phyloP scores from a whole-genome alignment of 257 asterid species.

The Primulina tabacum region DNA sequence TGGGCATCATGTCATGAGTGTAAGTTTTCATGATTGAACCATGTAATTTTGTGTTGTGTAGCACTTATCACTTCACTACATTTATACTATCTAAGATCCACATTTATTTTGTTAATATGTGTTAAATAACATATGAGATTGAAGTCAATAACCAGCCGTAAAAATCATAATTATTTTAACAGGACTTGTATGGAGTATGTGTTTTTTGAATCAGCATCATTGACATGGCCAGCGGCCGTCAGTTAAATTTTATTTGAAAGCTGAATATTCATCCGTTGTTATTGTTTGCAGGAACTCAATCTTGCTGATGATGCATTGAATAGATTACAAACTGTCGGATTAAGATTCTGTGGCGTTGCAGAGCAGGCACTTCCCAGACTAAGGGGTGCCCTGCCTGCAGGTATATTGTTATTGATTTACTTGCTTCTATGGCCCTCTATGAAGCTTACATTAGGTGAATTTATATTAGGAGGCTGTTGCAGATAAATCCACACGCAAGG shows the following conservation, averaged over 20 bases:
- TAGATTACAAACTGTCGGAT: constrained; percentile 93
- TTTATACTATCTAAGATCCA: too few relatives aligned
- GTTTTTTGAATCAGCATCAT: neutral
- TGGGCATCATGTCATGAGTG: too few relatives aligned
- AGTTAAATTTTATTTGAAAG: neutral
- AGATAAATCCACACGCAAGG: constrained; percentile 80
- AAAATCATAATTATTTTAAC: neutral
- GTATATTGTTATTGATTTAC: constrained; percentile 37
- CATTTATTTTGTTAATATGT: neutral
- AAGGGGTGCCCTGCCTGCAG: constrained; percentile 95
- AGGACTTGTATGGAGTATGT: neutral
- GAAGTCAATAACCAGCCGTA: neutral
- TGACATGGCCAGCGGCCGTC: constrained; percentile 5
- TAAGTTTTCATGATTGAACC: too few relatives aligned
- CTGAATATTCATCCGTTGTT: constrained; percentile 19
- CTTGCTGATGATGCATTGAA: constrained; percentile 78
- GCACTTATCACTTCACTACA: too few relatives aligned
- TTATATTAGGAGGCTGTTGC: constrained; percentile 33
- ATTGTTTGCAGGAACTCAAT: constrained; percentile 74
- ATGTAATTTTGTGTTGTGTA: too few relatives aligned
- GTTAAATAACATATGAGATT: neutral
- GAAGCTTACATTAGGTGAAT: constrained; percentile 21
- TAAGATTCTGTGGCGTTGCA: constrained; percentile 89
- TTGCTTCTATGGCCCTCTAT: neutral
- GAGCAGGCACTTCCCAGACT: constrained; percentile 94